Conservation (phyloP, 2,329 filamentous ascomycete species). For the Sclerotinia glacialis region DNA sequence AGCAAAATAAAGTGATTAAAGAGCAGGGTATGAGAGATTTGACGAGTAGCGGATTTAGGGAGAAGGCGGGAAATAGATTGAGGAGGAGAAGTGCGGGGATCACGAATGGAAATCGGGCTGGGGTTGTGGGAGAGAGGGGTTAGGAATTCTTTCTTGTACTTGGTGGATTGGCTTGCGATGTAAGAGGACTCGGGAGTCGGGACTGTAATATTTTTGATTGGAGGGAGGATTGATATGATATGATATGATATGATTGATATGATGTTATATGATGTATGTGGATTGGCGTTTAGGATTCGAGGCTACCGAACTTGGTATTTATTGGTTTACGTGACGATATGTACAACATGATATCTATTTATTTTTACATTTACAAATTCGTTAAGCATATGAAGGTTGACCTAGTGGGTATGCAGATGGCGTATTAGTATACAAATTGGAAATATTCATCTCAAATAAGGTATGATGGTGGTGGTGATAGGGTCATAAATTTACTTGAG, state of each 20-base stretch:
- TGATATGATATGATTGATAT: no score
- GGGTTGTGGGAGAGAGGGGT: conserved; percentile 1
- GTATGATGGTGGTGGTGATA: no score
- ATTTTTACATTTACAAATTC: neutral
- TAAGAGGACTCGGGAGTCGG: no score
- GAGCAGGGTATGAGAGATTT: conserved; percentile 20
- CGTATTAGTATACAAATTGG: neutral
- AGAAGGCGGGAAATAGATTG: conserved; percentile 77
- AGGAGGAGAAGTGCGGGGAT: conserved; percentile 39
- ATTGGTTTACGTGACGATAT: neutral
- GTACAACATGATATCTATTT: neutral
- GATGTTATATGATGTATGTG: no score
- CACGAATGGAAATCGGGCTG: neutral
- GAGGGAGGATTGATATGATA: neutral
- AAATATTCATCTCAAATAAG: neutral
- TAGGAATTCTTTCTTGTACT: neutral
- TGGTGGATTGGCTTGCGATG: neutral
- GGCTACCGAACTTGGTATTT: neutral
- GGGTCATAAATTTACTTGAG: no score
- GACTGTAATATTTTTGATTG: neutral
- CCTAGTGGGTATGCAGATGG: neutral
- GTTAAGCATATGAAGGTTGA: neutral
- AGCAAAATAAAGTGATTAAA: conserved; percentile 13
- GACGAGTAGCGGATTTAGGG: conserved; percentile 74
- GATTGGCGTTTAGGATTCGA: neutral